These are phyloP conservation scores for Peziza echinospora DNA, from an alignment of 495 filamentous ascomycete species.

Conservation along the genomic window DNA sequence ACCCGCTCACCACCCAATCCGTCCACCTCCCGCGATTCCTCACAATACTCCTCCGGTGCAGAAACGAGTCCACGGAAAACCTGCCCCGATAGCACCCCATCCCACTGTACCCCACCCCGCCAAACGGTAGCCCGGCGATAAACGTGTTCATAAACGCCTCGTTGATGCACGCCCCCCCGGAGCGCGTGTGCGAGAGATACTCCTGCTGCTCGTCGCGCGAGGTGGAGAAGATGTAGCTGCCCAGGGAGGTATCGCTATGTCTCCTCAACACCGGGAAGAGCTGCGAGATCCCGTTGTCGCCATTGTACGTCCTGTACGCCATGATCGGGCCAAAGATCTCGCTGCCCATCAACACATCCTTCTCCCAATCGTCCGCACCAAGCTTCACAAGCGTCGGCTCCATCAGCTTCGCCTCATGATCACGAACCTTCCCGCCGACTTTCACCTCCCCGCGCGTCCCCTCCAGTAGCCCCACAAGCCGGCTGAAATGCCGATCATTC, in stretches of 20 bases:
- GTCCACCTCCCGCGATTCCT: not conserved
- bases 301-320: slow-evolving; percentile 49
- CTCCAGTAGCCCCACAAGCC: slow-evolving; percentile 79
- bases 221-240: slow-evolving; percentile 63
- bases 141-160: slow-evolving; percentile 61
- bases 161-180: slow-evolving; percentile 62
- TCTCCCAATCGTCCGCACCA: slow-evolving; percentile 26
- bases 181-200: slow-evolving; percentile 21
- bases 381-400: slow-evolving; percentile 70
- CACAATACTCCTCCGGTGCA: not conserved
- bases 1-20: not conserved
- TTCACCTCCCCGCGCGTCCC: slow-evolving; percentile 62
- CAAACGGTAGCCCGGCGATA: slow-evolving; percentile 61
- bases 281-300: slow-evolving; percentile 58
- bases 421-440: slow-evolving; percentile 63
- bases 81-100: slow-evolving; percentile 66
- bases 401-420: slow-evolving; percentile 49
- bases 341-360: slow-evolving; percentile 55
- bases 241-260: slow-evolving; percentile 59
- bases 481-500: slow-evolving; percentile 51
- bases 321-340: slow-evolving; percentile 86
- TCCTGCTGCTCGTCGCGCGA: slow-evolving; percentile 49
- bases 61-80: slow-evolving; percentile 63
- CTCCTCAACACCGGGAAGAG: slow-evolving; percentile 33
- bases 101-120: slow-evolving; percentile 74